Conservation (phyloP, 345 rosid genomes). For the Psidium friedrichsthalianum region DNA sequence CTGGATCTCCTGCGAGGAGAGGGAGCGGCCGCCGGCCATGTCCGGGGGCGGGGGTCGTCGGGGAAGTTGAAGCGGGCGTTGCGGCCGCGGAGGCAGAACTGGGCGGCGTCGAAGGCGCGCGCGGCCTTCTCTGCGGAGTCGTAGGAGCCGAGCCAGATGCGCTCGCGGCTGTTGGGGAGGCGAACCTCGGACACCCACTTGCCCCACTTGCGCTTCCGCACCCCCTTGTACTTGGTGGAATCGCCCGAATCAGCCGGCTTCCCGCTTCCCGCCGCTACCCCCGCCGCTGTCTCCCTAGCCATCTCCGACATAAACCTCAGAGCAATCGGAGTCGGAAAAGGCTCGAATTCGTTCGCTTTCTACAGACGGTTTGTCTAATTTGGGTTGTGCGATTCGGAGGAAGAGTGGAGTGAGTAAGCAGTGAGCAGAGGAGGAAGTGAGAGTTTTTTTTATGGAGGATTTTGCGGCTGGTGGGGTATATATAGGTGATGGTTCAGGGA, state of each 20-base stretch:
- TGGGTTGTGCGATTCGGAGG: neutral
- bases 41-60: constrained; percentile 56
- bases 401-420: rapidly evolving
- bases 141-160: constrained; percentile 61
- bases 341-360: neutral
- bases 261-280: neutral
- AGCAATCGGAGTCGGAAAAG: neutral
- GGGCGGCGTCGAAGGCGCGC: constrained; percentile 79
- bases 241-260: constrained; percentile 9
- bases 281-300: neutral
- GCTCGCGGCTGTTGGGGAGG: constrained; percentile 40
- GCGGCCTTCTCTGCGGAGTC: constrained; percentile 76
- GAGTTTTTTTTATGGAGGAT: neutral
- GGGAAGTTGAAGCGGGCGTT: constrained; percentile 64
- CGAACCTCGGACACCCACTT: constrained; percentile 59
- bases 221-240: constrained; percentile 28
- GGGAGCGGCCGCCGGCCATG: constrained; percentile 34
- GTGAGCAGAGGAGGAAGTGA: neutral
- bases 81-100: constrained; percentile 62
- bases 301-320: neutral
- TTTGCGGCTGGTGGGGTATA: neutral
- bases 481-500: neutral
- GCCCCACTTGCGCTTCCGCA: constrained; percentile 60
- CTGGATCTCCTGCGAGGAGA: constrained; percentile 45
- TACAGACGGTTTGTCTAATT: no score